Base-by-base conservation (phyloP, 2,329 filamentous ascomycete genomes). In the Pseudogymnoascus sp. region DNA sequence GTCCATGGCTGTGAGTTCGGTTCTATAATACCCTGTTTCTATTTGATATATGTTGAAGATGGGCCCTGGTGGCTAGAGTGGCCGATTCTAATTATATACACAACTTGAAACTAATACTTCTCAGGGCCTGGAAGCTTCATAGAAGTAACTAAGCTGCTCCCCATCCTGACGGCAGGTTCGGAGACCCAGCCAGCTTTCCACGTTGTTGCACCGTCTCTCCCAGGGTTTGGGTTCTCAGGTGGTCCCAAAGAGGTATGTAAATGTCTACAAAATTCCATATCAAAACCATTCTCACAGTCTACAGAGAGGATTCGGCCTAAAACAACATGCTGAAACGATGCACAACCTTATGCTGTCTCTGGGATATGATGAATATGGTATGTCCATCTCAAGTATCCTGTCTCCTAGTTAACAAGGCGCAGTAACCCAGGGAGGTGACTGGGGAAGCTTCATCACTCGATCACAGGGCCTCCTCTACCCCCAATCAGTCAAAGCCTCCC, bases 331-430 rank as follows among this genome's bases (percentile, higher is more conserved):
- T 1, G 82, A 89, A 71, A 79, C 80, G 0, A 75, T 83, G 66
- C 83, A 91, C 70, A 84, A 84, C 62, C 74, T 91, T 16, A 92
- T 92, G 89, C 73, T 81, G 4, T 78, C 80, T 14, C 78, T 91
- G 1, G 87, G 87, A 0, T 91, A 88, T 69, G 66, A 78, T 2
- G 76, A 83, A 73, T 89, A 87, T 63, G 66, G 66, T 67, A 59
- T 21, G 52, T 63, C 38, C 31, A 35, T 5, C 31, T 5, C 58
- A 26, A 60, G 11, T 33, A 3, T 33, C 10, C 16, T 35, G 29
- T 55, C 5, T 21, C 26, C 8, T 16, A 16, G 11, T 61, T 66
- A 60, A 65, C 43, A 60, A 3, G 2, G 3, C 43, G 10, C 16
- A 66, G 78, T 78, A 21, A 80, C 77, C 1, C 83, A 89, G 73